Percentiles rank a stretch among this genome's conserved stretches.
Evolutionary conservation across 2,329 filamentous ascomycete genomes (phyloP).

Genomic region (Colletotrichum spaethianum): DNA sequence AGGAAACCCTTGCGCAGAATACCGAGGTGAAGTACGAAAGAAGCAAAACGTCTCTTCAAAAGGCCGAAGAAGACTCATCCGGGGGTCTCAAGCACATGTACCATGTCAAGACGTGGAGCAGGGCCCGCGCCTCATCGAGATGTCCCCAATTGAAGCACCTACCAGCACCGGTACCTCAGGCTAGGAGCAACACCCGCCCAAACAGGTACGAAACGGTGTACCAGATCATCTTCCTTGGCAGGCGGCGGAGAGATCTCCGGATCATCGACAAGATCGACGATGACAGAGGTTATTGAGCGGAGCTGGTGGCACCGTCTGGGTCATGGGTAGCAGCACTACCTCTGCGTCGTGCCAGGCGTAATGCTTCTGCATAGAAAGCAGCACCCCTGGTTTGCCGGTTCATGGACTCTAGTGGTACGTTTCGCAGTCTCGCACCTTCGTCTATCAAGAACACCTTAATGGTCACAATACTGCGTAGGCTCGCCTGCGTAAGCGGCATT

Average conservation of each 20-base stretch:
- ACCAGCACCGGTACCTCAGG: conserved; percentile 78
- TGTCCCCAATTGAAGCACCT: conserved; percentile 83
- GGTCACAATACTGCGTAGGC: conserved; percentile 78
- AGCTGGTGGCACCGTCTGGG: conserved; percentile 80
- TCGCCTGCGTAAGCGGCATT: conserved; percentile 79
- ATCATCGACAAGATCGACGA: conserved; percentile 71
- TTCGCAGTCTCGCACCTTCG: not conserved
- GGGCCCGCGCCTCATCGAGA: conserved; percentile 72
- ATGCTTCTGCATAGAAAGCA: conserved; percentile 79
- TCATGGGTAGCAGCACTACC: conserved; percentile 75
- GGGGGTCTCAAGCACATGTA: conserved; percentile 76
- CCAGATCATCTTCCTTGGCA: conserved; percentile 78
- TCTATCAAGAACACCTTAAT: conserved; percentile 57
- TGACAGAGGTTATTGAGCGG: conserved; percentile 47
- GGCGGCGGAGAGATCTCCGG: conserved; percentile 69
- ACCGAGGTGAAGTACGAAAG: conserved; percentile 57
- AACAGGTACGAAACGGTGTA: conserved; percentile 72
- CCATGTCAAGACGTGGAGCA: conserved; percentile 72
- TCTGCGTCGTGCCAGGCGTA: conserved; percentile 78
- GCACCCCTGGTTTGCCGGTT: conserved; percentile 73
- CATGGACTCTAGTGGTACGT: not conserved
- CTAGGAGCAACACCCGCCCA: not conserved
- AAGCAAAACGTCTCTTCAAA: conserved; percentile 58
- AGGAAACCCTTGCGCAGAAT: conserved; percentile 63
- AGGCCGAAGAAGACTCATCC: conserved; percentile 63